Evolutionary conservation across 768 basidiomycete genomes (phyloP).

Genomic region (Pleurotus tuber-regium): DNA sequence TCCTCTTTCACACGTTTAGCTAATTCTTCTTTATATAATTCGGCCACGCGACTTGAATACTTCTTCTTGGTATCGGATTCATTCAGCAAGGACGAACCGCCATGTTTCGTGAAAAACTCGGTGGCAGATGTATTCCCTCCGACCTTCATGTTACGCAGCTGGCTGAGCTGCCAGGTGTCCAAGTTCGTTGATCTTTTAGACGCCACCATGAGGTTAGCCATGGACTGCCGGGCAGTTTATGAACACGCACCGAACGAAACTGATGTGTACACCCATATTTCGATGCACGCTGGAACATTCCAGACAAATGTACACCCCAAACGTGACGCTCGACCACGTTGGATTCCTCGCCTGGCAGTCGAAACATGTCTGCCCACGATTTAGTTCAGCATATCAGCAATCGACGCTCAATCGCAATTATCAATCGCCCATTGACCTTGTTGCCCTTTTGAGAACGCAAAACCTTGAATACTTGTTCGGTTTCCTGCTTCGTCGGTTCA

Average conservation of each 20-base stretch:
- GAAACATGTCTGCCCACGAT: slow-evolving; percentile 68
- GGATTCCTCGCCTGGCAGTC: slow-evolving; percentile 96
- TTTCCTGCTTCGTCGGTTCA: slow-evolving; percentile 83
- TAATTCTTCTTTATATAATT: slow-evolving; percentile 91
- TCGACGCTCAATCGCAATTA: neutral
- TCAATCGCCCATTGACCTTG: slow-evolving; percentile 48
- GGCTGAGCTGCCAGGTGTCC: slow-evolving; percentile 88
- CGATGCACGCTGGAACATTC: slow-evolving; percentile 95
- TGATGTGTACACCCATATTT: slow-evolving; percentile 98
- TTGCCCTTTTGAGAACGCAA: slow-evolving; percentile 86
- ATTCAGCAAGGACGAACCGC: slow-evolving; percentile 64
- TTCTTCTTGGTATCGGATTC: slow-evolving; percentile 85
- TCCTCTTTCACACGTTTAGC: slow-evolving; percentile 80
- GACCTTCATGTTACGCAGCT: slow-evolving; percentile 94
- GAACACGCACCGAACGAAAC: slow-evolving; percentile 80
- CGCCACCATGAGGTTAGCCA: slow-evolving; percentile 8
- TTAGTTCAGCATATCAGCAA: slow-evolving; percentile 8
- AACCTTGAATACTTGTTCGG: slow-evolving; percentile 81
- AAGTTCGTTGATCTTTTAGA: slow-evolving; percentile 85
- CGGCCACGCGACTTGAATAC: slow-evolving; percentile 81
- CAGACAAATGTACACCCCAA: slow-evolving; percentile 95
- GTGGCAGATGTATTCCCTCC: slow-evolving; percentile 86
- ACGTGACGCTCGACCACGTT: slow-evolving; percentile 96
- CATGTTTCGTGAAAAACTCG: slow-evolving; percentile 90
- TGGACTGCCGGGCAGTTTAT: neutral